A percentile compares a stretch with the other conserved stretches of the same genome.
Conservation (phyloP, 495 filamentous ascomycete genomes). For the Xylaria venustula region DNA sequence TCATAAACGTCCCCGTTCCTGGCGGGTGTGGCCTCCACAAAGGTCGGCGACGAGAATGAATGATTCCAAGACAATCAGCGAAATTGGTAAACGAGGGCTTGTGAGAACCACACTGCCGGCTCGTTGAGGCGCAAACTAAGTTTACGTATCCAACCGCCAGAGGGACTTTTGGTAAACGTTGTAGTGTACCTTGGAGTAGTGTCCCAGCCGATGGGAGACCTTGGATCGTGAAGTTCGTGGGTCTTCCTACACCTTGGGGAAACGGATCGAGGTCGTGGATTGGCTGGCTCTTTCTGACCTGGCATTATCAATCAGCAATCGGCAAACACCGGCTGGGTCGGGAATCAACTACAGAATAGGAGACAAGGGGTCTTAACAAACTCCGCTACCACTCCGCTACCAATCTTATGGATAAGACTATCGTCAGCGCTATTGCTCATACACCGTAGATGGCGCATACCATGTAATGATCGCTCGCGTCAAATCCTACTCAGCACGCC, state of each 20-base stretch:
- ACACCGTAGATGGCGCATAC: background rate
- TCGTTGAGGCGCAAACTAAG: background rate
- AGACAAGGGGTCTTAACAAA: background rate
- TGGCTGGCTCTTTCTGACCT: background rate
- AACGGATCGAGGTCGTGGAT: background rate
- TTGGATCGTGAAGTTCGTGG: conserved; percentile 1
- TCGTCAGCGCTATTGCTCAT: conserved; percentile 5
- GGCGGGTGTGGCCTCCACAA: background rate
- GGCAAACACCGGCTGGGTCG: background rate
- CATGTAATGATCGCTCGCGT: background rate
- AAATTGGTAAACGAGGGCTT: background rate
- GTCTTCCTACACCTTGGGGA: background rate
- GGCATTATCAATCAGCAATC: background rate
- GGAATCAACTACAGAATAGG: background rate
- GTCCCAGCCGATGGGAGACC: background rate
- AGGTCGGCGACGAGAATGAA: background rate
- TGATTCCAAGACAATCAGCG: background rate
- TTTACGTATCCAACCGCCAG: background rate
- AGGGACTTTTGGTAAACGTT: background rate
- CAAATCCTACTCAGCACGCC: too few relatives aligned
- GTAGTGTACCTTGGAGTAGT: conserved; percentile 1
- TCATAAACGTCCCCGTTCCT: background rate
- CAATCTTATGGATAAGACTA: background rate
- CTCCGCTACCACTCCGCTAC: background rate
- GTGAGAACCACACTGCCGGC: background rate